Percentiles rank a stretch among this genome's conserved stretches.
Conservation (phyloP, 768 basidiomycete species). For the Fibroporia radiculosa region DNA sequence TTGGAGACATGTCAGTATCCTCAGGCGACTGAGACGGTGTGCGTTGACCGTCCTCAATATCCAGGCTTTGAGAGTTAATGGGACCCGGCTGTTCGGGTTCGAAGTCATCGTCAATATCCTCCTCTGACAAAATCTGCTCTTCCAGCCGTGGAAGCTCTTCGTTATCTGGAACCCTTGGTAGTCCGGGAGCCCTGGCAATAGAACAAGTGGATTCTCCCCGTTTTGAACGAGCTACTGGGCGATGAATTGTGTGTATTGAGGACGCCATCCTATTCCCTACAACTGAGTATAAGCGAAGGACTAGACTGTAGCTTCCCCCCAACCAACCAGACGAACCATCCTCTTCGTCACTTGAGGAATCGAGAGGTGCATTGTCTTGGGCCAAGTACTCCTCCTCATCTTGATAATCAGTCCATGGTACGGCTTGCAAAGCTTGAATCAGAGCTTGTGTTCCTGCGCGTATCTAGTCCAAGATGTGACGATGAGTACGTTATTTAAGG, state of each 20-base stretch:
- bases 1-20: conserved; percentile 9
- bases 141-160: conserved; percentile 27
- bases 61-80: neutral
- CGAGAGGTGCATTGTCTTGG: conserved; percentile 31
- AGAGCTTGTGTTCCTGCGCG: conserved; percentile 83
- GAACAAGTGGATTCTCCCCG: conserved; percentile 28
- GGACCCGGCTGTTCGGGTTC: conserved; percentile 32
- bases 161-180: conserved; percentile 23
- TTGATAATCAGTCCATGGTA: conserved; percentile 66
- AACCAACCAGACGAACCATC: conserved; percentile 35
- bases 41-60: conserved; percentile 2
- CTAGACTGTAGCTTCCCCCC: too few species aligned
- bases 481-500: neutral
- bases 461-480: conserved; percentile 55
- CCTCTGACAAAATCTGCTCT: conserved; percentile 33
- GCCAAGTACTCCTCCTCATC: conserved; percentile 62
- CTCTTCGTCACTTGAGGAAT: conserved; percentile 65
- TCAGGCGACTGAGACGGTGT: conserved; percentile 11
- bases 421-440: conserved; percentile 80
- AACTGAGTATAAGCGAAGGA: too few species aligned
- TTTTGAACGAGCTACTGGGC: conserved; percentile 66
- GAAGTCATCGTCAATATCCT: conserved; percentile 54
- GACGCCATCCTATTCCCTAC: conserved; percentile 55
- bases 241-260: conserved; percentile 83
- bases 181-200: conserved; percentile 11